These are phyloP conservation scores for Miscanthus sacchariflorus DNA, from an alignment of 202 grass and related monocot species.

Conservation along the genomic window DNA sequence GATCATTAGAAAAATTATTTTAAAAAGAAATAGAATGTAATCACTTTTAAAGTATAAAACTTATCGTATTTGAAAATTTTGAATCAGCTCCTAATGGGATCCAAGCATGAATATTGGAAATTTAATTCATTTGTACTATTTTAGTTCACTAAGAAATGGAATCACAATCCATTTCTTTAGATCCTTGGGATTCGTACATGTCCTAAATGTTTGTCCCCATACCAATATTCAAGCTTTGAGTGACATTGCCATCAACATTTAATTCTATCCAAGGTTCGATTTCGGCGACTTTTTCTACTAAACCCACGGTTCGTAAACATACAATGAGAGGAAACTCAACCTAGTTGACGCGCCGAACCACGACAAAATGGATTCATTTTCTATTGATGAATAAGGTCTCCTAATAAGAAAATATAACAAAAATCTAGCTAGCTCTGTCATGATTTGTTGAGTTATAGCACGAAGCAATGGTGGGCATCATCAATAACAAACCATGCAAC, in stretches of 20 bases:
- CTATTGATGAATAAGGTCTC: not conserved
- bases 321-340: not conserved
- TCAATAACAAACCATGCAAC: not conserved
- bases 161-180: not conserved
- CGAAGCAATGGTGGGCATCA: constrained; percentile 9
- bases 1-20: not conserved
- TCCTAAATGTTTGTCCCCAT: not conserved
- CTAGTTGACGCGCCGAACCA: not conserved
- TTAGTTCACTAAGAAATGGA: not conserved
- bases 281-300: not conserved
- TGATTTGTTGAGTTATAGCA: not conserved
- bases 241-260: not conserved
- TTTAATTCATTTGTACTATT: not conserved
- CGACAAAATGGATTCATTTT: not conserved
- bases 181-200: not conserved
- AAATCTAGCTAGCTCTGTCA: not conserved
- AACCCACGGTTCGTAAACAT: not conserved
- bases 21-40: no score
- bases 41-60: no score
- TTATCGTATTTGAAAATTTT: not conserved
- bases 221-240: not conserved
- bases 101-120: not conserved
- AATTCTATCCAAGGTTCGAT: not conserved
- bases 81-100: not conserved
- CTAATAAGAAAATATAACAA: constrained; percentile 1